phyloP scores from a whole-genome alignment of 495 filamentous ascomycete genomes.

The Podospora sp. region DNA sequence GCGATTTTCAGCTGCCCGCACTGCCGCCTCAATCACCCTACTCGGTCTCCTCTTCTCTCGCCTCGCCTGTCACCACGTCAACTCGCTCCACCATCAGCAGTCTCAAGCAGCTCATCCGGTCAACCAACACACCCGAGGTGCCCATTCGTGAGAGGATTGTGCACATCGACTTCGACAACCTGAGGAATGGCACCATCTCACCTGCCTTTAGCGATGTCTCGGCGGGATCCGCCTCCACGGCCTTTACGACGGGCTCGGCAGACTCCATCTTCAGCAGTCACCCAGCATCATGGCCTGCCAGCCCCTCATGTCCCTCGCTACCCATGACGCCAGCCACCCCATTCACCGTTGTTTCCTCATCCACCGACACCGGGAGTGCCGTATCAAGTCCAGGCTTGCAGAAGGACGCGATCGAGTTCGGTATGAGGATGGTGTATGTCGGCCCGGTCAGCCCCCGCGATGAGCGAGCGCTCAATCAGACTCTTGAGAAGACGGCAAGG shows the following conservation, averaged over 20 bases:
- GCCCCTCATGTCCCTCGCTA: slow-evolving; percentile 32
- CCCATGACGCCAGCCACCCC: slow-evolving; percentile 51
- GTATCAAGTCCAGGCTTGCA: slow-evolving; percentile 22
- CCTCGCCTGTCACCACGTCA: slow-evolving; percentile 34
- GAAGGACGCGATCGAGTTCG: slow-evolving; percentile 37
- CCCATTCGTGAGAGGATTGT: slow-evolving; percentile 33
- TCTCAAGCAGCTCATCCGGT: slow-evolving; percentile 45
- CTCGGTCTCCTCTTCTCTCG: slow-evolving; percentile 22
- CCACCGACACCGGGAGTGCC: slow-evolving; percentile 23
- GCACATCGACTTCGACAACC: slow-evolving; percentile 28
- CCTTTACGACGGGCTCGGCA: slow-evolving; percentile 22
- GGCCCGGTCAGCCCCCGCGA: slow-evolving; percentile 36
- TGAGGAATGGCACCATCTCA: slow-evolving; percentile 32
- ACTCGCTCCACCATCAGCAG: slow-evolving; percentile 33
- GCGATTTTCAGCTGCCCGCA: slow-evolving; percentile 51
- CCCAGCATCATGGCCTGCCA: slow-evolving; percentile 28
- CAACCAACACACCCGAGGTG: slow-evolving; percentile 28
- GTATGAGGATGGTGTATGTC: slow-evolving; percentile 42
- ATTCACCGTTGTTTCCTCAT: slow-evolving; percentile 40
- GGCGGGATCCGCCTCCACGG: slow-evolving; percentile 27
- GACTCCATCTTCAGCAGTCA: slow-evolving; percentile 27
- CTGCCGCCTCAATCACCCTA: slow-evolving; percentile 24
- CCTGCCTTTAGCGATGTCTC: slow-evolving; percentile 37
- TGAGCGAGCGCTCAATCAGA: slow-evolving; percentile 43
- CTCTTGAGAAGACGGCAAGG: slow-evolving; percentile 46